Evolutionary conservation across 1,284 basidiomycete genomes (phyloP).

Genomic region (Anthracocystis walkeri): DNA sequence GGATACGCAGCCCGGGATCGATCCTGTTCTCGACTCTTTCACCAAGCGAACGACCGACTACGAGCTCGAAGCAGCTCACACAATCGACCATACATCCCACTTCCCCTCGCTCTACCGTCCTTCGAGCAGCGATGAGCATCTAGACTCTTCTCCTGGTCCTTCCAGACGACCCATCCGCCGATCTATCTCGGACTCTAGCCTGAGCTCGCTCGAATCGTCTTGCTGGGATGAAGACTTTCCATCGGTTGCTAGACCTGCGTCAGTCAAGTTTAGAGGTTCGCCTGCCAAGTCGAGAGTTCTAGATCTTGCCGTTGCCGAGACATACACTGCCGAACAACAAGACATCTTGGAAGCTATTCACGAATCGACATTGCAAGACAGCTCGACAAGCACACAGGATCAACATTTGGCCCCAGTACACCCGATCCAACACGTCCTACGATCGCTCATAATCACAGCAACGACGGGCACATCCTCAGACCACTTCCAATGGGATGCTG

Average conservation of each 20-base stretch:
- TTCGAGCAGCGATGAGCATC: slow-evolving; percentile 8
- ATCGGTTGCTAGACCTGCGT: not conserved
- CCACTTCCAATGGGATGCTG: slow-evolving; percentile 51
- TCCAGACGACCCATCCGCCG: slow-evolving; percentile 14
- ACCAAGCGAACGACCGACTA: slow-evolving; percentile 6
- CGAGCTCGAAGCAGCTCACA: slow-evolving; percentile 1
- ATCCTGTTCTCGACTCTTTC: slow-evolving; percentile 33
- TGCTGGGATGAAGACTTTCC: slow-evolving; percentile 29
- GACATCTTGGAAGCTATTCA: slow-evolving; percentile 33
- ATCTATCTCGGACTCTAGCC: slow-evolving; percentile 24
- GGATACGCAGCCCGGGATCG: not conserved
- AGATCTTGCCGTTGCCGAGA: slow-evolving; percentile 23
- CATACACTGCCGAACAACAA: not conserved
- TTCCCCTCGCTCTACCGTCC: slow-evolving; percentile 2
- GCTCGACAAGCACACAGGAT: not conserved
- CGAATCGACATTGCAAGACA: slow-evolving; percentile 3
- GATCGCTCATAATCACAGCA: slow-evolving; percentile 39
- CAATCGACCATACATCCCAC: not conserved
- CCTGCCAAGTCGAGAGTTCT: slow-evolving; percentile 25
- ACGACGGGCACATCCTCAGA: slow-evolving; percentile 43
- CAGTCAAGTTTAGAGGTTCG: slow-evolving; percentile 31
- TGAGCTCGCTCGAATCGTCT: slow-evolving; percentile 24
- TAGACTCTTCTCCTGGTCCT: slow-evolving; percentile 31
- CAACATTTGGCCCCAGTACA: slow-evolving; percentile 45
- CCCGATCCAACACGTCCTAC: slow-evolving; percentile 24